Conservation (phyloP, 208 protist genomes). For the Phytomonas sp. region DNA sequence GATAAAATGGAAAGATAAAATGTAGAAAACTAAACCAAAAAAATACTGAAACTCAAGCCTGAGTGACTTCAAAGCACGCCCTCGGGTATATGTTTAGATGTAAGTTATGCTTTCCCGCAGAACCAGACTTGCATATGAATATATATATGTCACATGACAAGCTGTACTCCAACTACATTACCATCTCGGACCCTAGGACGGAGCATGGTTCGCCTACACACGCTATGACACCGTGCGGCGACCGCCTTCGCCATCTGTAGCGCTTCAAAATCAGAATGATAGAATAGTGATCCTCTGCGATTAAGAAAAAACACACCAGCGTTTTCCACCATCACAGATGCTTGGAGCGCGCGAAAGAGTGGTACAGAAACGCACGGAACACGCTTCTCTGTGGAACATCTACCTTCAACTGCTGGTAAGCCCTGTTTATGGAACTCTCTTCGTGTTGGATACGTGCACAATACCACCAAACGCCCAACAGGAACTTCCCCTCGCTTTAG, state of each 20-base stretch:
- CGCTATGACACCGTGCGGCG: constrained; percentile 24
- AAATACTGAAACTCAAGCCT: neutral
- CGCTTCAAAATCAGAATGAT: constrained; percentile 42
- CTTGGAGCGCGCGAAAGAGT: neutral
- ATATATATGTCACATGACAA: constrained; percentile 3
- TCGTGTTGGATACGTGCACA: constrained; percentile 28
- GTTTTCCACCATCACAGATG: constrained; percentile 28
- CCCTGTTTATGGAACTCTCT: neutral
- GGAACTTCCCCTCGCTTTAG: constrained; percentile 51
- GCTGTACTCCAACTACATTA: constrained; percentile 22
- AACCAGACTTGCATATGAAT: neutral
- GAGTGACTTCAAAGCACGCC: neutral
- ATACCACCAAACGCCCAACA: constrained; percentile 33
- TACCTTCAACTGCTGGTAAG: neutral
- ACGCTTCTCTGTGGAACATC: neutral
- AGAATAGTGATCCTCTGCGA: constrained; percentile 18
- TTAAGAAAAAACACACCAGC: constrained; percentile 9
- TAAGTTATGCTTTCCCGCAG: neutral
- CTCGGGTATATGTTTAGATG: neutral
- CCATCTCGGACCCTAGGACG: constrained; percentile 35
- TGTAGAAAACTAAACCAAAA: neutral
- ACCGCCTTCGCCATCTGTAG: constrained; percentile 49
- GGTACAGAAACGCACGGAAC: neutral
- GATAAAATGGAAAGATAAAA: constrained; percentile 1
- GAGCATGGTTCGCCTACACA: constrained; percentile 11